phyloP scores from a whole-genome alignment of 495 filamentous ascomycete species.

The Amphirosellinia nigrospora region DNA sequence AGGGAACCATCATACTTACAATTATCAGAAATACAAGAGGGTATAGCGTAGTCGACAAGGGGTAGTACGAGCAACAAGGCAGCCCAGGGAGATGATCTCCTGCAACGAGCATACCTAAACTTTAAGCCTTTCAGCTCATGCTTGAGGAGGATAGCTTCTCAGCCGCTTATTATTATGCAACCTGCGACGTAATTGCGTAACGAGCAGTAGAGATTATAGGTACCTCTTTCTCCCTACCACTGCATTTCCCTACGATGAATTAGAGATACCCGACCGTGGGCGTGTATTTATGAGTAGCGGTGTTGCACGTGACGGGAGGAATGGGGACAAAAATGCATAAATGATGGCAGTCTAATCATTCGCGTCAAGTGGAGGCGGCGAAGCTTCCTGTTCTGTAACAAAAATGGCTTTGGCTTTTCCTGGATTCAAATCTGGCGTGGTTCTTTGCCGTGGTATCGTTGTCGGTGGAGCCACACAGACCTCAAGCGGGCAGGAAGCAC shows the following conservation, averaged over 20 bases:
- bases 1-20: not conserved
- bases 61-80: not conserved
- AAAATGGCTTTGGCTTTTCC: conserved; percentile 22
- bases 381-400: conserved; percentile 11
- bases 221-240: no score
- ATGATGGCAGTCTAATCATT: conserved; percentile 6
- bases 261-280: not conserved
- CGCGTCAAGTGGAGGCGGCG: conserved; percentile 13
- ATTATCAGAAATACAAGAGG: not conserved
- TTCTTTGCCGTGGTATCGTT: conserved; percentile 20
- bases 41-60: not conserved
- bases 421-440: conserved; percentile 12
- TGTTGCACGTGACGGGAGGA: not conserved
- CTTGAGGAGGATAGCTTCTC: not conserved
- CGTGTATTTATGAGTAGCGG: not conserved
- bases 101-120: not conserved
- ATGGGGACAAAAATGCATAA: not conserved
- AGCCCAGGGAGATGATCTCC: not conserved
- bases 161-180: conserved; percentile 1
- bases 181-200: not conserved
- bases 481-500: conserved; percentile 23
- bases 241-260: not conserved
- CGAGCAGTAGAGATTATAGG: no score
- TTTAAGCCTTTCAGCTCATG: not conserved
- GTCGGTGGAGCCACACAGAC: conserved; percentile 20